These are phyloP conservation scores for Penicillium mononematosum DNA, from an alignment of 495 filamentous ascomycete genomes.

Conservation along the genomic window DNA sequence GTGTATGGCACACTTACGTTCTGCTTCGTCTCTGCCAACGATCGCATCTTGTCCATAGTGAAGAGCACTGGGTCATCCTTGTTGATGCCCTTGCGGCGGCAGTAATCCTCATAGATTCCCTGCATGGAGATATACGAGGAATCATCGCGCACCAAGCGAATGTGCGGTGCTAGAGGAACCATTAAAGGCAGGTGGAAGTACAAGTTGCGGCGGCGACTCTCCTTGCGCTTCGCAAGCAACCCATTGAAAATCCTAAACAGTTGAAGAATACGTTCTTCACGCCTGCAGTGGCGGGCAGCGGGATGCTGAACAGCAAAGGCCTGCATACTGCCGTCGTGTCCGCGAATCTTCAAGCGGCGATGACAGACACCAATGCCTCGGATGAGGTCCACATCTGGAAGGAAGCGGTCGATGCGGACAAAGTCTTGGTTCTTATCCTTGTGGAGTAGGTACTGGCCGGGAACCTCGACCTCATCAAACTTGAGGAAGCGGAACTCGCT, in stretches of 20 bases:
- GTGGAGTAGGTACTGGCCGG: slow-evolving; percentile 93
- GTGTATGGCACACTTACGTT: slow-evolving; percentile 43
- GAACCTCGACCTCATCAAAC: slow-evolving; percentile 97
- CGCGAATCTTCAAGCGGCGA: slow-evolving; percentile 88
- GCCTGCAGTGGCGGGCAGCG: slow-evolving; percentile 81
- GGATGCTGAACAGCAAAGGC: slow-evolving; percentile 95
- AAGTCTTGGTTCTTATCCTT: slow-evolving; percentile 99
- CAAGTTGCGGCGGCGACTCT: slow-evolving; percentile 87
- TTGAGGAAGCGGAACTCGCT: slow-evolving; percentile 97
- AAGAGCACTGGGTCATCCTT: slow-evolving; percentile 96
- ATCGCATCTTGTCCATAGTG: slow-evolving; percentile 88
- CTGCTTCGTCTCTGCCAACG: slow-evolving; percentile 65
- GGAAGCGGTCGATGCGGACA: slow-evolving; percentile 91
- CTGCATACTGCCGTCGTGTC: slow-evolving; percentile 95
- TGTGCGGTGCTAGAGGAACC: slow-evolving; percentile 88
- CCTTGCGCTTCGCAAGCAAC: slow-evolving; percentile 83
- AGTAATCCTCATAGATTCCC: slow-evolving; percentile 93
- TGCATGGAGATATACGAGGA: slow-evolving; percentile 91
- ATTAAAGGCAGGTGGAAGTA: slow-evolving; percentile 95
- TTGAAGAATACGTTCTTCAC: slow-evolving; percentile 93
- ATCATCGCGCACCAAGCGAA: slow-evolving; percentile 93
- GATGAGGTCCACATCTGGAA: slow-evolving; percentile 90
- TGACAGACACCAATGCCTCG: slow-evolving; percentile 85
- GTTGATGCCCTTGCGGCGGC: slow-evolving; percentile 74
- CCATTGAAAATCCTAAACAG: slow-evolving; percentile 98